Conservation (phyloP, 495 filamentous ascomycete species). For the Parmelia sp. region DNA sequence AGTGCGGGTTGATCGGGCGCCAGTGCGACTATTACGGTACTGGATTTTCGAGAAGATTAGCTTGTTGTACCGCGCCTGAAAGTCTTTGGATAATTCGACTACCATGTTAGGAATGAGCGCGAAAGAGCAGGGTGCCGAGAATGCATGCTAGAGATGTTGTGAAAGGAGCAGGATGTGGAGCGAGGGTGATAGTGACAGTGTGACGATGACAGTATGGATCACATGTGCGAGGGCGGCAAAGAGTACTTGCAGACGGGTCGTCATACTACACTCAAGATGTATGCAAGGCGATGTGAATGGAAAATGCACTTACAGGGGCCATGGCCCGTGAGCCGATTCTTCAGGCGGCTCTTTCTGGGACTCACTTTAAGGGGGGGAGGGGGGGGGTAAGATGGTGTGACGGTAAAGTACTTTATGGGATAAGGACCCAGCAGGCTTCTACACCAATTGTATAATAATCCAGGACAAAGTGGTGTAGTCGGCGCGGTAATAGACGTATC, state of each 20-base stretch:
- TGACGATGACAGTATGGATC: conserved; percentile 5
- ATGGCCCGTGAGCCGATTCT: conserved; percentile 1
- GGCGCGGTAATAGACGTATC: too few relatives aligned
- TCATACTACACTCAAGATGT: conserved; percentile 7
- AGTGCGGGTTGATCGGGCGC: conserved; percentile 61
- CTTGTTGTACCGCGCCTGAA: conserved; percentile 9
- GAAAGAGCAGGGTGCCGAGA: neutral
- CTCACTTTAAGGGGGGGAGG: neutral
- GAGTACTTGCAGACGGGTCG: conserved; percentile 13
- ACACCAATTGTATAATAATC: too few relatives aligned
- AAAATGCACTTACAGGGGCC: conserved; percentile 20
- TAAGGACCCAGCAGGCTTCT: too few relatives aligned
- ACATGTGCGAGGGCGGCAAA: conserved; percentile 13
- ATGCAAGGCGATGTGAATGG: conserved; percentile 15
- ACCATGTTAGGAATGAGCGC: neutral
- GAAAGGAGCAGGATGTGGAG: neutral
- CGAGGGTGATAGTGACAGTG: neutral
- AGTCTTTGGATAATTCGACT: conserved; percentile 11
- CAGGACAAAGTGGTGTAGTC: too few relatives aligned
- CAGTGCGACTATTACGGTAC: conserved; percentile 54
- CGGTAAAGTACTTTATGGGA: too few relatives aligned
- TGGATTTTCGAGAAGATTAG: conserved; percentile 24
- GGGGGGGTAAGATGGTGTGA: too few relatives aligned
- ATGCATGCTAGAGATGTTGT: neutral
- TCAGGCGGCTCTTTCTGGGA: neutral